A percentile compares a stretch with the other conserved stretches of the same genome.
These are phyloP conservation scores for Zasmidium cellare DNA, from an alignment of 2,329 filamentous ascomycete species.

Conservation along the genomic window DNA sequence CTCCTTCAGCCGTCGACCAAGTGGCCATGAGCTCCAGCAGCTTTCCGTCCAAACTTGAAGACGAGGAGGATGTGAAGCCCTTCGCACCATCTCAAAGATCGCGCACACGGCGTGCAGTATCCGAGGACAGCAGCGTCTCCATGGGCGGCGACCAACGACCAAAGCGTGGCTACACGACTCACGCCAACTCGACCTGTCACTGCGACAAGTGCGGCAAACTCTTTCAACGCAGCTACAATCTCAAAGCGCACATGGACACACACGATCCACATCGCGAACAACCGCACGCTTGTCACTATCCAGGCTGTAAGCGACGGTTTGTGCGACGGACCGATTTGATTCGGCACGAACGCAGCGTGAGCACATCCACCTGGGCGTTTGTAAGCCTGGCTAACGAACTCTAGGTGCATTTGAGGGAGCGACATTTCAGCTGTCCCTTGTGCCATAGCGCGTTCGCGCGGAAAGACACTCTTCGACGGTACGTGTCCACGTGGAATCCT, in stretches of 20 bases:
- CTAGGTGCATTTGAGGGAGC: conserved; percentile 71
- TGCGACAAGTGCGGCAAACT: conserved; percentile 75
- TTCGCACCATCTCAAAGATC: neutral
- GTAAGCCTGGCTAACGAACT: conserved; percentile 35
- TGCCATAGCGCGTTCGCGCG: conserved; percentile 73
- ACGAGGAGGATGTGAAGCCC: conserved; percentile 8
- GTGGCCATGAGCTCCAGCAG: neutral
- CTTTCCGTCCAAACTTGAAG: neutral
- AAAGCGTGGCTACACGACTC: conserved; percentile 41
- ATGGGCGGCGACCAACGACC: conserved; percentile 14
- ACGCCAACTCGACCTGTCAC: conserved; percentile 69
- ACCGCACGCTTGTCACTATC: conserved; percentile 65
- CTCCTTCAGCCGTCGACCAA: conserved; percentile 6
- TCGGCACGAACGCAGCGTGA: conserved; percentile 56
- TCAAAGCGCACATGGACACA: conserved; percentile 80
- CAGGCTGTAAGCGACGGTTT: conserved; percentile 72
- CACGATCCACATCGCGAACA: conserved; percentile 74
- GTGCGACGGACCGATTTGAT: conserved; percentile 78
- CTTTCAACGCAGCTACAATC: conserved; percentile 84
- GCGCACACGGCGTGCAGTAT: conserved; percentile 6
- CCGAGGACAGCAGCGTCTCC: conserved; percentile 2
- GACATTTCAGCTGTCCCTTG: conserved; percentile 68
- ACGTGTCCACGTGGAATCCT: conserved; percentile 29
- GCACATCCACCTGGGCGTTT: conserved; percentile 45
- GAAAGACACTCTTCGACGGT: conserved; percentile 82